Conservation (phyloP, 2,329 filamentous ascomycete genomes). For the Colletotrichum tofieldiae region DNA sequence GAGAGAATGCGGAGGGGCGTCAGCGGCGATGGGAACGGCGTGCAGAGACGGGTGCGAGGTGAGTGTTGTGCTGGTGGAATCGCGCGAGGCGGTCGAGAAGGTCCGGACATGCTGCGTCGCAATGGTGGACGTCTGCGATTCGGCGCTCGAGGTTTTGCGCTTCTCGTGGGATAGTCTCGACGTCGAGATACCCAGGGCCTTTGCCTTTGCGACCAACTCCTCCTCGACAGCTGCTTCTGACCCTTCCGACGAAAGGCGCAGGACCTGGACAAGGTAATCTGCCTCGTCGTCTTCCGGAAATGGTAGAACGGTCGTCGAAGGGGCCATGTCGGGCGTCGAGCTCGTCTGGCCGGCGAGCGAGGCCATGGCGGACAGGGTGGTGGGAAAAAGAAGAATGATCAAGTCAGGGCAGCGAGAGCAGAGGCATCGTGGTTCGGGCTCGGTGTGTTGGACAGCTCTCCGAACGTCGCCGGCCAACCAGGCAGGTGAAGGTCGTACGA, state of each 20-base stretch:
- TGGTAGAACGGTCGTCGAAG: constrained; percentile 11
- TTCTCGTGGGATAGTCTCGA: constrained; percentile 52
- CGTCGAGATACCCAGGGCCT: constrained; percentile 54
- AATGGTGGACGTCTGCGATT: constrained; percentile 60
- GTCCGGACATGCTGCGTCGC: constrained; percentile 60
- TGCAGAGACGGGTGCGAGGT: constrained; percentile 62
- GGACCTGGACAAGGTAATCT: constrained; percentile 58
- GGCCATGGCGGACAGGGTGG: constrained; percentile 38
- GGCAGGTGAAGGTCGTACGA: constrained; percentile 25
- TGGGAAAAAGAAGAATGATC: constrained; percentile 11
- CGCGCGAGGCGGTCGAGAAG: constrained; percentile 59
- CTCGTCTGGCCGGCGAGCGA: constrained; percentile 37
- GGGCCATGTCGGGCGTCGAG: constrained; percentile 35
- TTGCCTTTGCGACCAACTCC: constrained; percentile 53
- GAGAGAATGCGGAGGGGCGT: constrained; percentile 45
- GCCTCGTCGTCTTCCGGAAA: constrained; percentile 57
- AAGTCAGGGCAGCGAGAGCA: constrained; percentile 39
- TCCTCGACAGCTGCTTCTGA: constrained; percentile 59
- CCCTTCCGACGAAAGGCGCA: constrained; percentile 52
- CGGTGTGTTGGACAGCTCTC: constrained; percentile 29
- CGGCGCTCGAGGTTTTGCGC: constrained; percentile 56
- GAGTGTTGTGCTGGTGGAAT: constrained; percentile 57
- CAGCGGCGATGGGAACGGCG: constrained; percentile 45
- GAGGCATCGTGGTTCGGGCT: constrained; percentile 38
- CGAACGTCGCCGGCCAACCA: constrained; percentile 32